These are phyloP conservation scores for Spinacia oleracea DNA, from an alignment of 179 eudicot genomes.

Conservation along the genomic window DNA sequence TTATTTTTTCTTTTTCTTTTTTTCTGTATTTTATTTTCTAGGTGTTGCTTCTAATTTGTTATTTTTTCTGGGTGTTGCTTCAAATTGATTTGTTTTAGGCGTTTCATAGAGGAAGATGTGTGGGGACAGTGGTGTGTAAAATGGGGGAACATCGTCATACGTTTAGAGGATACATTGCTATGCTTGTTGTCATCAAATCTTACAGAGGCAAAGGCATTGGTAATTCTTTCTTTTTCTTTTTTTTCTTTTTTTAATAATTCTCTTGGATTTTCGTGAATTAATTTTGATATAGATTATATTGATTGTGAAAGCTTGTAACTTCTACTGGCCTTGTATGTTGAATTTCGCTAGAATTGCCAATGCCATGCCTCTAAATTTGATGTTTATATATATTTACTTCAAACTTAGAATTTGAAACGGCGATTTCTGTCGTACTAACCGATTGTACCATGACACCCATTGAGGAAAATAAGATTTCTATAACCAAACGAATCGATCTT, in stretches of 20 bases:
- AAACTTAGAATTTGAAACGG: neutral
- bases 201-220: slow-evolving; percentile 91
- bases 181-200: slow-evolving; percentile 95
- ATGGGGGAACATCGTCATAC: slow-evolving; percentile 94
- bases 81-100: slow-evolving; percentile 45
- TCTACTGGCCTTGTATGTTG: neutral
- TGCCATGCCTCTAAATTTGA: neutral
- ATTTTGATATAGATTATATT: neutral
- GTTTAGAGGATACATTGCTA: slow-evolving; percentile 93
- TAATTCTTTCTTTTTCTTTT: slow-evolving; percentile 14
- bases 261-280: neutral
- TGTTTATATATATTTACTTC: no score
- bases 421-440: no score
- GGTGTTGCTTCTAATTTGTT: neutral
- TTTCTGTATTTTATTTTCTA: neutral
- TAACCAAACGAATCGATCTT: no score
- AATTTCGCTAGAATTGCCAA: neutral
- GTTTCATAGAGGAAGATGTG: slow-evolving; percentile 76
- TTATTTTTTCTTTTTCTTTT: neutral
- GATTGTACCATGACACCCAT: no score
- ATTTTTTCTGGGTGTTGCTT: neutral
- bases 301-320: neutral
- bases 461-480: no score
- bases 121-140: slow-evolving; percentile 96
- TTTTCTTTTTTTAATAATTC: neutral